Evolutionary conservation across 1,284 basidiomycete genomes (phyloP).

Genomic region (Peniophora sp.): DNA sequence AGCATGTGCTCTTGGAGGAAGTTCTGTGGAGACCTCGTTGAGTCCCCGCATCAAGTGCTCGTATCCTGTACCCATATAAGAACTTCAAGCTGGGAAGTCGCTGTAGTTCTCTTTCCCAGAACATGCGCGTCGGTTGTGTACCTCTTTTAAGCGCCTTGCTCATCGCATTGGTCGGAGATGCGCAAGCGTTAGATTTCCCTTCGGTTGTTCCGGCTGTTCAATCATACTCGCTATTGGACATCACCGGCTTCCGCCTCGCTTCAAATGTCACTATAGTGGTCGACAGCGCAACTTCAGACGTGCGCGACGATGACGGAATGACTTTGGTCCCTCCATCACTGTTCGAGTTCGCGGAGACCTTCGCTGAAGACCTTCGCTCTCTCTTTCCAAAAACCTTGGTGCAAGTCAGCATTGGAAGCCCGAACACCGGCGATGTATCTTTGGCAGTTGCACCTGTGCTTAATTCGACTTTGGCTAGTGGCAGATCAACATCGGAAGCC

Average conservation of each 20-base stretch:
- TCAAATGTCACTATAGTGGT: slow-evolving; percentile 14
- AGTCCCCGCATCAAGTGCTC: too few relatives aligned
- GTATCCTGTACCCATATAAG: too few relatives aligned
- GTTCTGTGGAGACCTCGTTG: too few relatives aligned
- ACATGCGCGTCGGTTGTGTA: too few relatives aligned
- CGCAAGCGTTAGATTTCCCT: slow-evolving; percentile 4
- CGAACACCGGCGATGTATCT: slow-evolving; percentile 12
- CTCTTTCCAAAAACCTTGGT: slow-evolving; percentile 12
- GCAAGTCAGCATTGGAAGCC: slow-evolving; percentile 8
- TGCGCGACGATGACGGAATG: slow-evolving; percentile 15
- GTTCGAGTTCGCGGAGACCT: slow-evolving; percentile 23
- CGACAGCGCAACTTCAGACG: slow-evolving; percentile 12
- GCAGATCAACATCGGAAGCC: slow-evolving; percentile 24
- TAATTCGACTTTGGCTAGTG: slow-evolving; percentile 23
- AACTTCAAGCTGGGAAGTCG: too few relatives aligned
- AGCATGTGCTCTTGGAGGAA: too few relatives aligned
- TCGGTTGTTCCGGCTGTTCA: slow-evolving; percentile 16
- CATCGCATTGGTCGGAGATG: too few relatives aligned
- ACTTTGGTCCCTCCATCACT: slow-evolving; percentile 26
- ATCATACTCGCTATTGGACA: slow-evolving; percentile 3
- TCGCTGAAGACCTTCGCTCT: slow-evolving; percentile 21
- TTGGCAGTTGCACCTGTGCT: slow-evolving; percentile 4
- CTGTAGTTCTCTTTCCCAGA: too few relatives aligned
- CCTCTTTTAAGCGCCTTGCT: too few relatives aligned
- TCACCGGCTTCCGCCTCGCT: slow-evolving; percentile 11